Conservation (phyloP, 2,329 filamentous ascomycete genomes). For the Epichloe aotearoae region DNA sequence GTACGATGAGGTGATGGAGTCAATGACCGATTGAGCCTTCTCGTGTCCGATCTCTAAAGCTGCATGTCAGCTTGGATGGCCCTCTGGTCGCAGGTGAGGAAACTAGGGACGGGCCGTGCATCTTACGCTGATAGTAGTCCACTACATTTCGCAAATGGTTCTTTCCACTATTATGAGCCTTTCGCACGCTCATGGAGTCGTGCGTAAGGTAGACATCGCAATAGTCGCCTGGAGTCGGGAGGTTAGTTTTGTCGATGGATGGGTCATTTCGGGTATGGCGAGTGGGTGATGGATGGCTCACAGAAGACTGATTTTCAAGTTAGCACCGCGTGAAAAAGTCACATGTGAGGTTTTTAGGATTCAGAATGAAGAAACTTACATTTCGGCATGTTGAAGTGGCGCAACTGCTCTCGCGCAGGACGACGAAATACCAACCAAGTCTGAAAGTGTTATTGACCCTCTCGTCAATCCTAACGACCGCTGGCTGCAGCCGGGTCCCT, state of each 20-base stretch:
- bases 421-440: neutral
- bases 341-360: neutral
- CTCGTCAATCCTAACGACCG: too few relatives aligned
- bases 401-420: neutral
- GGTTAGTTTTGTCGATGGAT: constrained; percentile 10
- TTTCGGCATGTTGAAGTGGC: constrained; percentile 5
- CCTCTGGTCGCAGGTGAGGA: neutral
- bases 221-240: constrained; percentile 57
- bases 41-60: constrained; percentile 83
- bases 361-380: neutral
- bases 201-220: constrained; percentile 99
- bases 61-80: neutral
- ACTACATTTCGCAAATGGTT: constrained; percentile 97
- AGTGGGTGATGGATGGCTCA: constrained; percentile 7
- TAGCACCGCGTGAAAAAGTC: neutral
- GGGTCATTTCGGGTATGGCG: neutral
- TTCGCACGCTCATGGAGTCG: constrained; percentile 98
- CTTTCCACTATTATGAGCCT: constrained; percentile 91
- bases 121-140: constrained; percentile 88
- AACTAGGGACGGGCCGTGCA: neutral
- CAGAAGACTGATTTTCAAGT: constrained; percentile 15
- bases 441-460: too few relatives aligned
- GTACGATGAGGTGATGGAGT: constrained; percentile 93
- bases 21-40: constrained; percentile 96
- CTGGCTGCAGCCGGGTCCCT: too few relatives aligned